Evolutionary conservation across 2,329 filamentous ascomycete genomes (phyloP), one percentile per base, ranked within the genome.

Genomic region (Apiospora pterosperma): DNA sequence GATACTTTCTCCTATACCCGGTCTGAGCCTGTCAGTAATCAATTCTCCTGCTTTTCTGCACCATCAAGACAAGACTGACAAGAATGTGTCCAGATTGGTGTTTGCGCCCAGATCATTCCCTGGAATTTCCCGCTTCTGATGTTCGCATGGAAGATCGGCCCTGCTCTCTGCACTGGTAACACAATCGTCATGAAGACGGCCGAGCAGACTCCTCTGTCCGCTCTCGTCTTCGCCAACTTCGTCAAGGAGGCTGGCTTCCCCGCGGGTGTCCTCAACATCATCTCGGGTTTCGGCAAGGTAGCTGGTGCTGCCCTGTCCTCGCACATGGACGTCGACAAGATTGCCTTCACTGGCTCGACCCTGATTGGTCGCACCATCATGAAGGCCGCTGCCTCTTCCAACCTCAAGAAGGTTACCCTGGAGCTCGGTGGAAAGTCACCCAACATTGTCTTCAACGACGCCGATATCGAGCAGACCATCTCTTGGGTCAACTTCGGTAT

Each of bases 111-210:
- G 78, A 94, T 95, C 75, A 95, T 96, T 73, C 92, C 92, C 67
- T 94, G 92, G 92, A 95, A 95, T 83, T 95, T 93, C 81, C 92
- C 92, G 8, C 81, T 95, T 58, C 86, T 92, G 75, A 94, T 94
- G 91, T 85, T 85, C 76, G 85, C 86, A 62, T 96, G 92, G 92
- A 96, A 96, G 87, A 89, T 92, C 67, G 89, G 85, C 66, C 90
- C 90, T 60, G 90, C 90, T 55, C 81, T 93, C 73, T 88, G 89
- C 70, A 87, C 87, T 41, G 90, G 91, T 74, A 92, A 92, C 85
- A 87, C 84, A 5, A 75, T 93, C 64, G 85, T 93, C 73, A 78
- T 93, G 74, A 93, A 93, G 86, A 87, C 88, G 25, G 90, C 90
- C 68, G 90, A 92, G 80, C 90, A 92, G 82, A 92, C 90, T 11